Base-by-base conservation (phyloP, 371 early-diverging fungal genomes). In the Zychaea mexicana region DNA sequence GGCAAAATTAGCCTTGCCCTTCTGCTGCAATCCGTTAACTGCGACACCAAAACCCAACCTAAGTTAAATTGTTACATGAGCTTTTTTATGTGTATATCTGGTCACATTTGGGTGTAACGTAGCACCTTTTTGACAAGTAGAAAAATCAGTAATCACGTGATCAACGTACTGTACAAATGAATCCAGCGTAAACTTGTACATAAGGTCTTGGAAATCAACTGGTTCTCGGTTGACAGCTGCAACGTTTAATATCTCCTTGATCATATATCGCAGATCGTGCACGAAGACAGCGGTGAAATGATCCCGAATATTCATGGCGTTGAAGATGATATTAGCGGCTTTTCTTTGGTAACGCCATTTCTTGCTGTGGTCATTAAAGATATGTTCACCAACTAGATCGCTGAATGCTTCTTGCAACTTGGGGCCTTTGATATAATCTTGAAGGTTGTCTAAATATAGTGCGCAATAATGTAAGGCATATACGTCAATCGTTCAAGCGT, bases 301-400 rank as follows among this genome's bases (percentile, higher is more conserved):
- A 12, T 86, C 81, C 17, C 86, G 77, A 56, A 88, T 88, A 64
- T 88, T 89, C 68, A 79, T 84, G 45, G 82, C 86, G 19, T 76
- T 83, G 65, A 90, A 91, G 27, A 90, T 83, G 52, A 81, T 74
- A 33, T 83, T 74, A 8, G 86, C 84, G 0, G 82, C 78, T 68
- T 89, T 90, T 24, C 89, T 72, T 58, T 88, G 87, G 55, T 70
- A 72, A 53, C 70, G 75, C 90, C 90, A 90, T 4, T 73, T 26
- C 13, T 79, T 71, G 17, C 90, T 89, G 67, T 89, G 86, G 24
- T 74, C 73, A 71, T 82, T 81, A 70, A 90, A 90, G 66, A 90
- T 90, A 24, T 89, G 90, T 61, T 89, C 71, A 32, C 89, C 90
- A 26, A 89, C 71, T 5, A 87, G 49, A 28, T 83, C 78, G 4